Conservation (phyloP, 129 eudicot genomes). For the Lonicera japonica region DNA sequence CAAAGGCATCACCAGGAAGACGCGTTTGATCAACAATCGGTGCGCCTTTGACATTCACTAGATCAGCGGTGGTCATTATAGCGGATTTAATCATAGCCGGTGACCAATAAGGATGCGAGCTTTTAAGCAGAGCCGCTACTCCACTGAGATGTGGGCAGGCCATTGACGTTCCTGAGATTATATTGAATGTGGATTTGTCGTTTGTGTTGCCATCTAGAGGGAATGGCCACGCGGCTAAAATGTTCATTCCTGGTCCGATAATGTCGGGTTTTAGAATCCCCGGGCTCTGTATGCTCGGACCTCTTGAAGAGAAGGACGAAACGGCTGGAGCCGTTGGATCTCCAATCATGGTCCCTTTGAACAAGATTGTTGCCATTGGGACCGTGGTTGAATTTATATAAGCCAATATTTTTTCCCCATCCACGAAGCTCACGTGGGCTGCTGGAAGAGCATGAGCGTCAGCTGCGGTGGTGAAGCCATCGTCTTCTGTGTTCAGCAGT, state of each 20-base stretch:
- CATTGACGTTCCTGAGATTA: constrained; percentile 26
- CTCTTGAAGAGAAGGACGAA: constrained; percentile 16
- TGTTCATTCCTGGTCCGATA: constrained; percentile 24
- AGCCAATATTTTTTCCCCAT: not conserved
- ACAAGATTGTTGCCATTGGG: constrained; percentile 18
- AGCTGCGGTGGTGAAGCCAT: constrained; percentile 9
- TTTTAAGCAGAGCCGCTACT: constrained; percentile 21
- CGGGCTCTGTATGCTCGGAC: constrained; percentile 15
- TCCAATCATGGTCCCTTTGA: constrained; percentile 23
- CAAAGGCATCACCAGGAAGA: constrained; percentile 9
- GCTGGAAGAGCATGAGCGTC: constrained; percentile 26
- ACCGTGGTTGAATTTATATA: constrained; percentile 8
- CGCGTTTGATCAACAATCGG: constrained; percentile 16
- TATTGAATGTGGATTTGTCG: constrained; percentile 6
- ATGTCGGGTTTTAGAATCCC: constrained; percentile 30
- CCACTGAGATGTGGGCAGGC: constrained; percentile 31
- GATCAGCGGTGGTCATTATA: constrained; percentile 22
- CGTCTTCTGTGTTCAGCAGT: constrained; percentile 1
- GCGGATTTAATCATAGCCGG: constrained; percentile 27
- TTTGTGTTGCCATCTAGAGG: constrained; percentile 6
- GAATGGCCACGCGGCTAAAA: constrained; percentile 28
- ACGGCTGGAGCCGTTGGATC: constrained; percentile 14
- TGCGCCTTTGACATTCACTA: constrained; percentile 2
- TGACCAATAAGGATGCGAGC: constrained; percentile 24
- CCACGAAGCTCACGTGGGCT: constrained; percentile 6